These are phyloP conservation scores for Oehlia diaphana DNA, from an alignment of 192 early-diverging fungal genomes.

Conservation along the genomic window DNA sequence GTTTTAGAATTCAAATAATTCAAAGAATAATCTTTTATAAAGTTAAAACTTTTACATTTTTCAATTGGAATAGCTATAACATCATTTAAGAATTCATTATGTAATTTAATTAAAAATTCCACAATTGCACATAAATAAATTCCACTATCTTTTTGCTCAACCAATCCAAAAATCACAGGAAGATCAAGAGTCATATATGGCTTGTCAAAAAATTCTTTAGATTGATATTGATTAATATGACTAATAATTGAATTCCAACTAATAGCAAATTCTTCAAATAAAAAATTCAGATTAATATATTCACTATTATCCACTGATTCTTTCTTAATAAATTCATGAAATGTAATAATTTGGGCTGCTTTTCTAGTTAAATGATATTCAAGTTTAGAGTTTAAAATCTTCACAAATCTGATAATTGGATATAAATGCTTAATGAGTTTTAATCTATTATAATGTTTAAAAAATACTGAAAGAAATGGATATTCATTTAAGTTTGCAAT, in stretches of 20 bases:
- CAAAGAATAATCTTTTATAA: too few species aligned
- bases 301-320: not conserved
- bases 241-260: not conserved
- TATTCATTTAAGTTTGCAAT: not conserved
- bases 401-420: constrained; percentile 23
- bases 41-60: not conserved
- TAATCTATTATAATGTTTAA: constrained; percentile 17
- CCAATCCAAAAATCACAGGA: not conserved
- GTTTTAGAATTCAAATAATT: not conserved
- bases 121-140: not conserved
- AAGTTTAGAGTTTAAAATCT: constrained; percentile 8
- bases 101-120: not conserved
- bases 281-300: not conserved
- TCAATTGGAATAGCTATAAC: not conserved
- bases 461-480: constrained; percentile 24
- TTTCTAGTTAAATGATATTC: constrained; percentile 20
- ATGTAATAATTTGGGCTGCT: constrained; percentile 1
- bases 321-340: not conserved
- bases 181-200: not conserved
- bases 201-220: not conserved
- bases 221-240: not conserved
- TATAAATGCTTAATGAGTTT: not conserved
- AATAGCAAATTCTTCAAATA: not conserved
- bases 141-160: not conserved
- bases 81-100: not conserved